A percentile compares a stretch with the other conserved stretches of the same genome.
These are phyloP conservation scores for Chlamydomonas sphaeroides DNA, from an alignment of 139 green algal genomes.

Conservation along the genomic window DNA sequence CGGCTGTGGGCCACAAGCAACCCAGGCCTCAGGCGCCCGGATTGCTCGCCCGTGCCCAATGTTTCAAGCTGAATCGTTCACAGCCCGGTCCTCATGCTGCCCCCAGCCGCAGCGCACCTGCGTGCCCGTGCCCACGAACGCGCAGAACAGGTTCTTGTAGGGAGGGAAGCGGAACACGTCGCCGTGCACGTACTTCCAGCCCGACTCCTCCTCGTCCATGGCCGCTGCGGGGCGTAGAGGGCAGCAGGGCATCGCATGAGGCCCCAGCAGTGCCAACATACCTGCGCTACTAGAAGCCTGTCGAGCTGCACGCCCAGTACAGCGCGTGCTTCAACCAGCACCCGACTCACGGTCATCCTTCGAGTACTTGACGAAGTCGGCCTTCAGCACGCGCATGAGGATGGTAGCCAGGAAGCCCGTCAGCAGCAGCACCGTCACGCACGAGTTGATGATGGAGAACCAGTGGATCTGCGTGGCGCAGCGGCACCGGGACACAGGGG, in stretches of 20 bases:
- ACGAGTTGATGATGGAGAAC: conserved; percentile 94
- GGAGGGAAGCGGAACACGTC: conserved; percentile 93
- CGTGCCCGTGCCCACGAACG: conserved; percentile 85
- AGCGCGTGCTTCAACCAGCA: too few relatives aligned
- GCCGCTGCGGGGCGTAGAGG: conserved; percentile 38
- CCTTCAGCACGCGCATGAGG: conserved; percentile 88
- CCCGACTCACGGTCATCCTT: conserved; percentile 62
- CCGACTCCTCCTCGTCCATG: conserved; percentile 72
- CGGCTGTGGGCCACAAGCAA: too few relatives aligned
- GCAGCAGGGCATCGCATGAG: too few relatives aligned
- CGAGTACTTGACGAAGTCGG: conserved; percentile 89
- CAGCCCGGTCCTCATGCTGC: too few relatives aligned
- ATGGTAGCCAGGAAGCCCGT: conserved; percentile 94
- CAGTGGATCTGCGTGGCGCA: conserved; percentile 94
- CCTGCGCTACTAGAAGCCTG: too few relatives aligned
- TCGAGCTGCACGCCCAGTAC: too few relatives aligned
- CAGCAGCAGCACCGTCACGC: conserved; percentile 92
- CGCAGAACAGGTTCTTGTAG: conserved; percentile 80
- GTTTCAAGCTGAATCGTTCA: too few relatives aligned
- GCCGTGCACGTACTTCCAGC: conserved; percentile 94
- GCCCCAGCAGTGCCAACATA: too few relatives aligned
- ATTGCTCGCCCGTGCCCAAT: too few relatives aligned
- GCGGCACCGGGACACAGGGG: too few relatives aligned
- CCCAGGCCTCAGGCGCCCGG: too few relatives aligned
- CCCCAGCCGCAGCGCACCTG: conserved; percentile 70